Conservation (phyloP, 129 eudicot genomes). For the Mikania micrantha region DNA sequence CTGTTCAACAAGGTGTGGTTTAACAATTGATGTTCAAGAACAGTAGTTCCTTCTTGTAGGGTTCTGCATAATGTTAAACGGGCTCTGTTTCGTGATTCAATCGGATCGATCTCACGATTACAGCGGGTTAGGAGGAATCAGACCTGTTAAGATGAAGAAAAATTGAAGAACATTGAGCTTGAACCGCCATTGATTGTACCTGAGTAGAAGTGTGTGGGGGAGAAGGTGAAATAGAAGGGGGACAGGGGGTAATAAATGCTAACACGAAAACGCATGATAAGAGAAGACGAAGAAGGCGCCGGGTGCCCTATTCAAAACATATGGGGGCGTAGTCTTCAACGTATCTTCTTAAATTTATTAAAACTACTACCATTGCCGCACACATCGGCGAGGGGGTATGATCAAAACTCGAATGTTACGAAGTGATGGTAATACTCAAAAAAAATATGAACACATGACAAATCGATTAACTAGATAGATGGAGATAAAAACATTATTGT, state of each 20-base stretch:
- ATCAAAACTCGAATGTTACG: no score
- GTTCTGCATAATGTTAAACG: conserved; percentile 40
- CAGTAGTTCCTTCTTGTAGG: conserved; percentile 20
- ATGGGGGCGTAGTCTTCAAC: conserved; percentile 31
- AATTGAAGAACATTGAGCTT: conserved; percentile 67
- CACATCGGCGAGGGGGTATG: no score
- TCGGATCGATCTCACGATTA: background rate
- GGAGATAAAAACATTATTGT: no score
- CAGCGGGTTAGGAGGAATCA: conserved; percentile 2
- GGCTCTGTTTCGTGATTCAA: background rate
- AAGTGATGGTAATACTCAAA: no score
- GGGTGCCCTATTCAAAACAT: conserved; percentile 24
- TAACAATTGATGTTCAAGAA: conserved; percentile 37
- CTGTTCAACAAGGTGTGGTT: conserved; percentile 31
- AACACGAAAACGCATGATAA: conserved; percentile 54
- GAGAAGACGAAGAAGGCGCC: conserved; percentile 26
- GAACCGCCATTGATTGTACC: conserved; percentile 45
- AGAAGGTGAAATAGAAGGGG: conserved; percentile 12
- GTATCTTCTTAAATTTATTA: background rate
- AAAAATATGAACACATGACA: no score
- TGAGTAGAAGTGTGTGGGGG: background rate
- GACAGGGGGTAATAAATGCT: conserved; percentile 40
- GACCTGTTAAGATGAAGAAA: conserved; percentile 57
- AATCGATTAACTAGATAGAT: no score
- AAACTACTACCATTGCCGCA: no score